A percentile compares a stretch with the other conserved stretches of the same genome.
Evolutionary conservation across 2,329 filamentous ascomycete species (phyloP).

Genomic region (Xylaria sp.): DNA sequence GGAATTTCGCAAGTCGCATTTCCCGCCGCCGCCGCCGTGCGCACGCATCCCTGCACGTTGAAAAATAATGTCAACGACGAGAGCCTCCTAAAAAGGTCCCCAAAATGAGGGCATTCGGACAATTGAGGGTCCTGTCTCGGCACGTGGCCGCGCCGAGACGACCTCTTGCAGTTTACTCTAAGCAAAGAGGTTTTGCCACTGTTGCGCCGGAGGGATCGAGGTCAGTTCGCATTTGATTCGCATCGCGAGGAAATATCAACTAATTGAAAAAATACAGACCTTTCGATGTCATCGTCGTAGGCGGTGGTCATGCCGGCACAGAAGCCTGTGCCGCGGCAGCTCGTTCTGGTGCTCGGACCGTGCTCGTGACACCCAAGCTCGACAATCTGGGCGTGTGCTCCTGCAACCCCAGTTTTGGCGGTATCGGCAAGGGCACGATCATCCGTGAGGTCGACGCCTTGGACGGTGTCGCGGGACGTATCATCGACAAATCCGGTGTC

Average conservation of each 20-base stretch:
- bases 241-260: neutral
- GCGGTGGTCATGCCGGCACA: conserved; percentile 90
- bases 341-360: conserved; percentile 80
- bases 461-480: conserved; percentile 79
- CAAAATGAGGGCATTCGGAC: conserved; percentile 32
- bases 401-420: conserved; percentile 61
- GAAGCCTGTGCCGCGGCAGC: conserved; percentile 92
- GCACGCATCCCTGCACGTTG: neutral
- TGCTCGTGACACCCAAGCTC: conserved; percentile 72
- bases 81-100: neutral
- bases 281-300: conserved; percentile 92
- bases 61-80: neutral
- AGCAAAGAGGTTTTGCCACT: conserved; percentile 29
- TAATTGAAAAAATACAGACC: conserved; percentile 35
- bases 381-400: conserved; percentile 26
- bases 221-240: conserved; percentile 20
- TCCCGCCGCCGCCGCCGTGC: neutral
- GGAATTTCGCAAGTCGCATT: no score
- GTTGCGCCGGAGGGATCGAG: conserved; percentile 30
- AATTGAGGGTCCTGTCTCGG: conserved; percentile 27
- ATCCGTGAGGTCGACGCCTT: conserved; percentile 91
- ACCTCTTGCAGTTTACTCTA: conserved; percentile 9
- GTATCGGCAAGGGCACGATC: conserved; percentile 98
- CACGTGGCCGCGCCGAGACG: conserved; percentile 20
- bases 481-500: conserved; percentile 91